Conservation (phyloP, 805 yeast genomes). For the Starmerella etchellsii region DNA sequence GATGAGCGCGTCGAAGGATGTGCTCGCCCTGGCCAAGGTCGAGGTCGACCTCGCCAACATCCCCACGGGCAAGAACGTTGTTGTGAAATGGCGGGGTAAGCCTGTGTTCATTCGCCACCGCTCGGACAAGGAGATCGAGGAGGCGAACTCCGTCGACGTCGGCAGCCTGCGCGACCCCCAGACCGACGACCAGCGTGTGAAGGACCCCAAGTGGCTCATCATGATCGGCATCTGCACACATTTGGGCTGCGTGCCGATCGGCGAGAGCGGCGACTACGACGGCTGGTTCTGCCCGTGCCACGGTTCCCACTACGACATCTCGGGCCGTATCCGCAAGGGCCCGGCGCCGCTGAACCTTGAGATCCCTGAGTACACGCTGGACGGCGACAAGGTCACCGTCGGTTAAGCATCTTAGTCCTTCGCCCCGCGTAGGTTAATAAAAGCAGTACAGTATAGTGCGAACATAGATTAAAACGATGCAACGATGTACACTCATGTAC, state of each 20-base stretch:
- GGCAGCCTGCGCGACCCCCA: slow-evolving; percentile 84
- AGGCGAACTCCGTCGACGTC: slow-evolving; percentile 78
- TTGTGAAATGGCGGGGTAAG: slow-evolving; percentile 99
- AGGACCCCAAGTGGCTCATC: slow-evolving; percentile 95
- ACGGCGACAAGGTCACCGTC: slow-evolving; percentile 69
- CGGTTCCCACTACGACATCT: slow-evolving; percentile 99
- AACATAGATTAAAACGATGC: not conserved
- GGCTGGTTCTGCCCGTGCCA: slow-evolving; percentile 99
- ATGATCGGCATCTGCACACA: slow-evolving; percentile 99
- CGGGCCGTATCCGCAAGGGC: slow-evolving; percentile 99
- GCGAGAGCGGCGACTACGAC: slow-evolving; percentile 98
- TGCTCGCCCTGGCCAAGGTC: slow-evolving; percentile 97
- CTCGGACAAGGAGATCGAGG: slow-evolving; percentile 81
- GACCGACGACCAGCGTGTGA: slow-evolving; percentile 81
- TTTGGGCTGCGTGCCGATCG: slow-evolving; percentile 99
- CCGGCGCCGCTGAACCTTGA: slow-evolving; percentile 99
- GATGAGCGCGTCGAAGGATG: slow-evolving; percentile 97
- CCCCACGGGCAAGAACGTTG: slow-evolving; percentile 95
- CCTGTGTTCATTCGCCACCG: slow-evolving; percentile 99
- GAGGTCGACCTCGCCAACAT: slow-evolving; percentile 88
- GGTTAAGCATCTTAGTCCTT: slow-evolving; percentile 45
- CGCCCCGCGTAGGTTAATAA: not conserved
- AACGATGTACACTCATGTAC: too few species aligned
- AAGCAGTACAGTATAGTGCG: not conserved
- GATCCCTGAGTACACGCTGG: slow-evolving; percentile 82